Conservation (phyloP, 1,284 basidiomycete species). For the Apiotrichum domesticum region DNA sequence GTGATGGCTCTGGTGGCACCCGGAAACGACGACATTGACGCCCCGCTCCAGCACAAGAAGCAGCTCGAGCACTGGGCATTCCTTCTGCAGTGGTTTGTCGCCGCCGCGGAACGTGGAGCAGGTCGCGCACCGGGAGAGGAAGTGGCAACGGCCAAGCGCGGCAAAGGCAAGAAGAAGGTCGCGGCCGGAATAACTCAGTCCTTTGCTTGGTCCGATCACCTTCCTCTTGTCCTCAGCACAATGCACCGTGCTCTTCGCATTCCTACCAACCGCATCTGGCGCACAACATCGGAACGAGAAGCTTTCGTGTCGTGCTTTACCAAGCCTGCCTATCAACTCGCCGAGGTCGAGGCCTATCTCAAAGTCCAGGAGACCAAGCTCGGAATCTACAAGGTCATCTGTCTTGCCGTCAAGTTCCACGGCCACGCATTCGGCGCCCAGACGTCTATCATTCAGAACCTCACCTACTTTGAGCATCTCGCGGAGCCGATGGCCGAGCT, state of each 20-base stretch:
- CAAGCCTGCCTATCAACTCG: constrained; percentile 75
- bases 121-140: constrained; percentile 35
- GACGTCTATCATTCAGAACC: constrained; percentile 80
- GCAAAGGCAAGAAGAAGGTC: constrained; percentile 53
- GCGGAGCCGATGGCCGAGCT: constrained; percentile 92
- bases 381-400: constrained; percentile 81
- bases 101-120: constrained; percentile 67
- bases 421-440: constrained; percentile 77
- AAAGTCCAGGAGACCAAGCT: constrained; percentile 66
- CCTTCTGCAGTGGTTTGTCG: constrained; percentile 76
- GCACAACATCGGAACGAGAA: constrained; percentile 73
- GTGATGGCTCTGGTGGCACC: constrained; percentile 25
- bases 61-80: constrained; percentile 85
- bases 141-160: constrained; percentile 8
- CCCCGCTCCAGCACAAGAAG: constrained; percentile 60
- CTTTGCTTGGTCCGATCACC: constrained; percentile 75
- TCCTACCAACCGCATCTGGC: constrained; percentile 77
- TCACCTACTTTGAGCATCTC: constrained; percentile 92
- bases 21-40: constrained; percentile 58
- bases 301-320: constrained; percentile 78
- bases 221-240: constrained; percentile 60
- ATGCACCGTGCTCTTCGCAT: constrained; percentile 68
- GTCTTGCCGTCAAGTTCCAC: constrained; percentile 85
- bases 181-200: constrained; percentile 15
- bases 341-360: constrained; percentile 83